Percentiles rank a stretch among this genome's conserved stretches.
These are phyloP conservation scores for Dothidotthia symphoricarpi DNA, from an alignment of 2,329 filamentous ascomycete genomes.

Conservation along the genomic window DNA sequence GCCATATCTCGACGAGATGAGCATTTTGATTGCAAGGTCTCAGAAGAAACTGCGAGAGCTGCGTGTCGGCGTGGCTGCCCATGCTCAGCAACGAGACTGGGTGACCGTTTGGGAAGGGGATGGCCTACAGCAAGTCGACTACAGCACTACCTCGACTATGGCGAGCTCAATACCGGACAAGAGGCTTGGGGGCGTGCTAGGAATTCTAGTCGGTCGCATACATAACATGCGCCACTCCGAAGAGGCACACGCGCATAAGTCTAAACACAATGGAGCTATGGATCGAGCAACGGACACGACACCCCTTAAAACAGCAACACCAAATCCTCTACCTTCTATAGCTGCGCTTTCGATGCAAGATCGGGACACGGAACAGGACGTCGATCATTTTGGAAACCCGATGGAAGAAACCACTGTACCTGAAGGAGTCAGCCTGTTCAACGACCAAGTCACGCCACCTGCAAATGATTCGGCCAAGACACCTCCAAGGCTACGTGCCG, in stretches of 20 bases:
- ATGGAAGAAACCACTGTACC: constrained; percentile 22
- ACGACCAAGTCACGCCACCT: constrained; percentile 11
- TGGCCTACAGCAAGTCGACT: constrained; percentile 63
- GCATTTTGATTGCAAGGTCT: constrained; percentile 70
- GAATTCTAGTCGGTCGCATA: constrained; percentile 65
- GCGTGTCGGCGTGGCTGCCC: constrained; percentile 66
- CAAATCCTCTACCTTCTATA: constrained; percentile 18
- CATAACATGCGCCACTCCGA: constrained; percentile 55
- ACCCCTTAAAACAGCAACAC: constrained; percentile 18
- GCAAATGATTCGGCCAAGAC: constrained; percentile 4
- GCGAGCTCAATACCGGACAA: constrained; percentile 56
- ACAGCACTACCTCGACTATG: constrained; percentile 56
- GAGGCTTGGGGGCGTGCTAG: constrained; percentile 66
- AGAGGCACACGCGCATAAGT: constrained; percentile 14
- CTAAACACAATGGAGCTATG: constrained; percentile 7
- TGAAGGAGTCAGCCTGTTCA: constrained; percentile 28
- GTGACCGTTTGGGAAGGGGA: constrained; percentile 62
- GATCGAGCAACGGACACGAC: constrained; percentile 18
- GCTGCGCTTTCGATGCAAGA: constrained; percentile 24
- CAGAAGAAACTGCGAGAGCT: constrained; percentile 66
- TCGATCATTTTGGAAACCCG: constrained; percentile 28
- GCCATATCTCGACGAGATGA: constrained; percentile 81
- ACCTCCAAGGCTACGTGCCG: constrained; percentile 3
- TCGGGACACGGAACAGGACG: constrained; percentile 29
- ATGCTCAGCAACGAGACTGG: constrained; percentile 56